Conservation (phyloP, 2,329 filamentous ascomycete genomes). For the Trichophaea hybrida region DNA sequence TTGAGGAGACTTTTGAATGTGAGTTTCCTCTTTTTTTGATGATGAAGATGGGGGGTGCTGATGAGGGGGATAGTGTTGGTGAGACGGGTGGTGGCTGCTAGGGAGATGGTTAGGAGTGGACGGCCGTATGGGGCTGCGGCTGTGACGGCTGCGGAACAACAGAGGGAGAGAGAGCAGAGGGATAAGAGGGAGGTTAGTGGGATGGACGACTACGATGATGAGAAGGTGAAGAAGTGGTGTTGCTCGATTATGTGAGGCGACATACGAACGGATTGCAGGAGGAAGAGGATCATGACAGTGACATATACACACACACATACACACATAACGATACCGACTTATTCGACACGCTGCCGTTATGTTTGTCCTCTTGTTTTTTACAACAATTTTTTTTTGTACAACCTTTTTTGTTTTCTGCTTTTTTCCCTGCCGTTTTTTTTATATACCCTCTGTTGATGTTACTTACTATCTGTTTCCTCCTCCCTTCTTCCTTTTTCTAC, state of each 20-base stretch:
- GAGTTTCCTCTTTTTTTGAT: slow-evolving; percentile 10
- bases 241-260: slow-evolving; percentile 4
- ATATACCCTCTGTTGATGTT: not conserved
- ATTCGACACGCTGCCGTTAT: not conserved
- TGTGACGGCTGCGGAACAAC: not conserved
- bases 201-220: slow-evolving; percentile 6
- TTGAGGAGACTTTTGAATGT: slow-evolving; percentile 69
- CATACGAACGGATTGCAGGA: too few relatives aligned
- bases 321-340: not conserved
- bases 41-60: not conserved
- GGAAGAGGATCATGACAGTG: not conserved
- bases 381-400: not conserved
- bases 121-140: not conserved
- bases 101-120: slow-evolving; percentile 21
- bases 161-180: not conserved
- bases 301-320: not conserved
- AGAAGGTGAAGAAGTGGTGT: not conserved
- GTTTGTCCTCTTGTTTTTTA: not conserved
- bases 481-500: slow-evolving; percentile 1
- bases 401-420: not conserved
- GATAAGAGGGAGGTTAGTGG: not conserved
- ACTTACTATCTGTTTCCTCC: slow-evolving; percentile 4
- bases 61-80: slow-evolving; percentile 15
- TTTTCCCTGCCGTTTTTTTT: not conserved
- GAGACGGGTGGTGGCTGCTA: slow-evolving; percentile 22